phyloP scores from a whole-genome alignment of 1,284 basidiomycete genomes.

The Xerocomus minutiporus region DNA sequence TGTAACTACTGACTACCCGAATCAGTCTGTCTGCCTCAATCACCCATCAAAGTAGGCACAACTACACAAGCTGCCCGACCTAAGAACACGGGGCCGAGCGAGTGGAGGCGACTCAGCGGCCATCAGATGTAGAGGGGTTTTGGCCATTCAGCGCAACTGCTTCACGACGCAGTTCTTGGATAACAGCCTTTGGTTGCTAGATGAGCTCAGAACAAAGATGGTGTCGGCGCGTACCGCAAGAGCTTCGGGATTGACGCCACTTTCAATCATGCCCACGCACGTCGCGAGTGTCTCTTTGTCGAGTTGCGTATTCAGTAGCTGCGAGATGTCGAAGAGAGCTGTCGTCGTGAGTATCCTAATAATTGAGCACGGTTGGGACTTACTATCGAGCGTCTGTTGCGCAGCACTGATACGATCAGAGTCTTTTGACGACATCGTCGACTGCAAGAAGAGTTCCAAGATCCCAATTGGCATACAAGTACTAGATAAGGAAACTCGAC shows the following conservation, averaged over 20 bases:
- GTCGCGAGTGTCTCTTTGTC: conserved; percentile 80
- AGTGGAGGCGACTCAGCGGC: conserved; percentile 6
- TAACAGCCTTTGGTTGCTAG: conserved; percentile 51
- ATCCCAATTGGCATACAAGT: no score
- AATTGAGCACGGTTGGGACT: conserved; percentile 27
- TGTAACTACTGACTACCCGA: conserved; percentile 14
- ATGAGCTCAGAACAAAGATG: conserved; percentile 1
- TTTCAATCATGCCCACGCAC: conserved; percentile 81
- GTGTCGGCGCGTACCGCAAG: conserved; percentile 56
- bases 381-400: conserved; percentile 76
- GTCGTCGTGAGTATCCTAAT: conserved; percentile 8
- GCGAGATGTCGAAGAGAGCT: conserved; percentile 81
- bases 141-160: conserved; percentile 37
- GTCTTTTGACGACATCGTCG: conserved; percentile 52
- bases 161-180: conserved; percentile 71
- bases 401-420: conserved; percentile 65
- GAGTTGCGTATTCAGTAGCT: conserved; percentile 75
- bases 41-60: conserved; percentile 7
- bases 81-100: background rate
- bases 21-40: conserved; percentile 19
- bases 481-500: background rate
- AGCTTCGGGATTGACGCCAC: conserved; percentile 81
- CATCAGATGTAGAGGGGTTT: conserved; percentile 14
- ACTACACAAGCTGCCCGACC: background rate
- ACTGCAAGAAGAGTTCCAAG: background rate